Conservation (phyloP, 805 yeast genomes). For the Kodamaea kakaduensis region DNA sequence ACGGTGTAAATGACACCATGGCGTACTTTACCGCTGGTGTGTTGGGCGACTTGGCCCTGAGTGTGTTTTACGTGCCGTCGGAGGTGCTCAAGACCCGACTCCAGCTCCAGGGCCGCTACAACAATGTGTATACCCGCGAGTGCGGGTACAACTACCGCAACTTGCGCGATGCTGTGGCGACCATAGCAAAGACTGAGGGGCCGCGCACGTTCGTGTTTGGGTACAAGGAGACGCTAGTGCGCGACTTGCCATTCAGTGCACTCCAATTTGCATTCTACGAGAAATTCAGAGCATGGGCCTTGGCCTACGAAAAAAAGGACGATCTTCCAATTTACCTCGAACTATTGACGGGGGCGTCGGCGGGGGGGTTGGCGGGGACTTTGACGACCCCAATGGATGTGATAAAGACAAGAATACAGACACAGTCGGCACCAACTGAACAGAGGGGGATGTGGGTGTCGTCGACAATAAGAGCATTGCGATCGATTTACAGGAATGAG, state of each 20-base stretch:
- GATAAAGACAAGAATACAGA: constrained; percentile 87
- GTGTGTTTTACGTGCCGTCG: constrained; percentile 88
- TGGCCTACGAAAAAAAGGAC: constrained; percentile 26
- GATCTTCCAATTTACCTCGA: constrained; percentile 60
- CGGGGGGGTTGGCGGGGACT: constrained; percentile 90
- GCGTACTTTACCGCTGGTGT: constrained; percentile 84
- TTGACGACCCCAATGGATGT: constrained; percentile 91
- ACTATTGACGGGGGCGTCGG: constrained; percentile 86
- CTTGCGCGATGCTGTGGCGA: constrained; percentile 62
- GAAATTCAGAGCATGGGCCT: constrained; percentile 64
- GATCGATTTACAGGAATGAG: constrained; percentile 57
- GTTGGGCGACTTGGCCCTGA: constrained; percentile 88
- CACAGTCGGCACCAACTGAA: constrained; percentile 42
- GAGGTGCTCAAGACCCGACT: constrained; percentile 92
- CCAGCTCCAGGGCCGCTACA: constrained; percentile 85
- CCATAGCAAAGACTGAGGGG: constrained; percentile 71
- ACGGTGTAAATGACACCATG: constrained; percentile 68
- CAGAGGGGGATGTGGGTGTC: constrained; percentile 10
- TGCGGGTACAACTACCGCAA: constrained; percentile 86
- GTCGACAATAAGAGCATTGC: constrained; percentile 31
- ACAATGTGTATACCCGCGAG: constrained; percentile 64
- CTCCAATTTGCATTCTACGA: constrained; percentile 95
- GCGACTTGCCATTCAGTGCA: constrained; percentile 96
- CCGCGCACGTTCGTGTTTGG: constrained; percentile 76
- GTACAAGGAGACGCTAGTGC: constrained; percentile 84